Base-by-base conservation (phyloP, 805 yeast species). In the Kuraishia capsulata region DNA sequence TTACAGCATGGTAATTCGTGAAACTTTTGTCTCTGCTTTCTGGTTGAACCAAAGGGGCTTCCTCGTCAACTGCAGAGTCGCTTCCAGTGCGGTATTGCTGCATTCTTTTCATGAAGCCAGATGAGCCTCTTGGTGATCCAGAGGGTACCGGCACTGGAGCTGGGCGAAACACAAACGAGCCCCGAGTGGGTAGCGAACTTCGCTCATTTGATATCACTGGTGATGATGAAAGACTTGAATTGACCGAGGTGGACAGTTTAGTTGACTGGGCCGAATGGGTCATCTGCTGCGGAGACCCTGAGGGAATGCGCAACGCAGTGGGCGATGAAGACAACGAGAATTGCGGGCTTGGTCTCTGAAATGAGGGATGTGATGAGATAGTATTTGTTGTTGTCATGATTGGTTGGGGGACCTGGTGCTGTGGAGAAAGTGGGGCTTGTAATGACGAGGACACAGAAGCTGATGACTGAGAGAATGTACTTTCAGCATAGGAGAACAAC, bases 401-500 rank as follows among this genome's bases (percentile, higher is more conserved):
- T 8, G 26, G 26, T 11, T 23, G 26, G 10, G 26, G 26, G 10
- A 23, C 10, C 11, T 8, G 26, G 10, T 23, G 26, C 26, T 23
- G 26, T 8, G 8, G n/a, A n/a, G n/a, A n/a, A n/a, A n/a, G n/a
- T n/a, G n/a, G n/a, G n/a, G n/a, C n/a, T n/a, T n/a, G n/a, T n/a
- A n/a, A 14, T 11, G 31, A 28, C 8, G 31, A 28, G 8, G 31
- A 13, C 14, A 28, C 14, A 28, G 17, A 11, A 17, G 14, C 17
- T 8, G 31, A 28, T 9, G 17, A 28, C 17, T 17, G 8, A 6
- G 31, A 6, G 17, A 14, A 24, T 8, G 26, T 9, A 5, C 31
- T 28, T 13, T 14, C 10, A 8, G 31, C 31, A 17, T 28, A 28
- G 14, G 62, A 55, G 24, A 59, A 59, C 36, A 59, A 36, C 4